Percentiles rank a stretch among this genome's conserved stretches.
phyloP scores from a whole-genome alignment of 768 basidiomycete species.

The Pleurotus tuoliensis region DNA sequence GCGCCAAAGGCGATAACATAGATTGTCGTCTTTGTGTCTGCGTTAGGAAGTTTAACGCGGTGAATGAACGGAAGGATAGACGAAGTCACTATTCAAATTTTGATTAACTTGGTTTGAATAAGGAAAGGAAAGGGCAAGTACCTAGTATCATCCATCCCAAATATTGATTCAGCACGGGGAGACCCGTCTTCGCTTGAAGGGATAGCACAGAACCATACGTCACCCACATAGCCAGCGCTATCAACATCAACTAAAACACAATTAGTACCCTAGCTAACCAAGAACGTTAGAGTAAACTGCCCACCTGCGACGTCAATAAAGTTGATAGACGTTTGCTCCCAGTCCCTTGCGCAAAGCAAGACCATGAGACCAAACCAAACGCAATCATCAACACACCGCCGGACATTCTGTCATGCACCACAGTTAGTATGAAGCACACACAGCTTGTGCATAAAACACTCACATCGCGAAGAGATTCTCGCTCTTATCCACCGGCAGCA shows the following conservation, averaged over 20 bases:
- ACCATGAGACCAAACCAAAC: constrained; percentile 18
- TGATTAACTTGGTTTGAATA: background rate
- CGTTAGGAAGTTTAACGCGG: constrained; percentile 28
- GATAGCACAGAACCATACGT: constrained; percentile 55
- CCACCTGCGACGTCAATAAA: background rate
- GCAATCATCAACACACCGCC: constrained; percentile 46
- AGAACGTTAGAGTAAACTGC: background rate
- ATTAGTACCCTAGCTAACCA: background rate
- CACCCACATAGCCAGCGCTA: constrained; percentile 44
- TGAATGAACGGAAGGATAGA: constrained; percentile 49
- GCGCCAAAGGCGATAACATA: constrained; percentile 72
- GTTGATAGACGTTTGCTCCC: too few species aligned
- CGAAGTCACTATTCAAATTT: constrained; percentile 34
- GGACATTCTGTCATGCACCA: constrained; percentile 26
- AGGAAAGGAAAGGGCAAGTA: constrained; percentile 19
- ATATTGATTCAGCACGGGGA: constrained; percentile 58
- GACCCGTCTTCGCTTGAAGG: constrained; percentile 62
- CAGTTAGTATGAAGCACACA: background rate
- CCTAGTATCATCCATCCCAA: constrained; percentile 65
- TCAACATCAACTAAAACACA: constrained; percentile 35
- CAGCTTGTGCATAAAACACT: constrained; percentile 17
- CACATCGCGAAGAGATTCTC: constrained; percentile 63
- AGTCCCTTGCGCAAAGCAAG: background rate
- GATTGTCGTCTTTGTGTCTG: constrained; percentile 49
- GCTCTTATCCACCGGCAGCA: constrained; percentile 66